These are phyloP conservation scores for Amesomyces nigricolor DNA, from an alignment of 2,329 filamentous ascomycete genomes.

Conservation along the genomic window DNA sequence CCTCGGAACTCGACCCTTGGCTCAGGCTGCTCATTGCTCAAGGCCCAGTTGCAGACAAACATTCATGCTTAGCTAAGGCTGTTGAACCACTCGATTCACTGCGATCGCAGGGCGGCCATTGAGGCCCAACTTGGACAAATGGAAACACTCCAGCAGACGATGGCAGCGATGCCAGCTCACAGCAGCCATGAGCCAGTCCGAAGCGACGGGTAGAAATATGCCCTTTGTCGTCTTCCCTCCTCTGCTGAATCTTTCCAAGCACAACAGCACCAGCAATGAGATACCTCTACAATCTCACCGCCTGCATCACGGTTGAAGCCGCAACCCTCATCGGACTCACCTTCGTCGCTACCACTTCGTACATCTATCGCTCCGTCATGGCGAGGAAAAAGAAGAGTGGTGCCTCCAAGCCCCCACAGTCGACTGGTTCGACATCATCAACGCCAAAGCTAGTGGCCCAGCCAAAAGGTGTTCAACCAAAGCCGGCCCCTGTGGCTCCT, in stretches of 20 bases:
- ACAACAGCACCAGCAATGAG: slow-evolving; percentile 15
- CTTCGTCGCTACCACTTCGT: slow-evolving; percentile 18
- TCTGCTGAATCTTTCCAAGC: not conserved
- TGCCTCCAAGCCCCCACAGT: slow-evolving; percentile 16
- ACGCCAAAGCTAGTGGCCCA: not conserved
- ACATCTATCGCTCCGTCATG: slow-evolving; percentile 21
- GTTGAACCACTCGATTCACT: not conserved
- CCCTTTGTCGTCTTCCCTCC: slow-evolving; percentile 1
- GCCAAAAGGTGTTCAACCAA: slow-evolving; percentile 9
- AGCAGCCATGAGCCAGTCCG: not conserved
- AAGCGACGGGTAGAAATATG: slow-evolving; percentile 15
- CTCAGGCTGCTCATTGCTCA: not conserved
- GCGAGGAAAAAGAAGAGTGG: slow-evolving; percentile 24
- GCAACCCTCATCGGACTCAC: slow-evolving; percentile 24
- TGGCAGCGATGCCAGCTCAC: slow-evolving; percentile 13
- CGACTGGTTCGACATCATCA: slow-evolving; percentile 1
- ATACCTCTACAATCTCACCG: slow-evolving; percentile 16
- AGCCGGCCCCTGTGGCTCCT: slow-evolving; percentile 6
- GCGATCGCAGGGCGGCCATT: slow-evolving; percentile 11
- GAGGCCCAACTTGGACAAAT: slow-evolving; percentile 21
- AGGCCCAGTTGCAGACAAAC: not conserved
- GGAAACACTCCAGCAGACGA: slow-evolving; percentile 6
- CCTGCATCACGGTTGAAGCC: slow-evolving; percentile 24
- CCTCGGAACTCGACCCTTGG: not conserved
- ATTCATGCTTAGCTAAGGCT: slow-evolving; percentile 3